These are phyloP conservation scores for Xylaria castorea DNA, from an alignment of 495 filamentous ascomycete genomes.

Conservation along the genomic window DNA sequence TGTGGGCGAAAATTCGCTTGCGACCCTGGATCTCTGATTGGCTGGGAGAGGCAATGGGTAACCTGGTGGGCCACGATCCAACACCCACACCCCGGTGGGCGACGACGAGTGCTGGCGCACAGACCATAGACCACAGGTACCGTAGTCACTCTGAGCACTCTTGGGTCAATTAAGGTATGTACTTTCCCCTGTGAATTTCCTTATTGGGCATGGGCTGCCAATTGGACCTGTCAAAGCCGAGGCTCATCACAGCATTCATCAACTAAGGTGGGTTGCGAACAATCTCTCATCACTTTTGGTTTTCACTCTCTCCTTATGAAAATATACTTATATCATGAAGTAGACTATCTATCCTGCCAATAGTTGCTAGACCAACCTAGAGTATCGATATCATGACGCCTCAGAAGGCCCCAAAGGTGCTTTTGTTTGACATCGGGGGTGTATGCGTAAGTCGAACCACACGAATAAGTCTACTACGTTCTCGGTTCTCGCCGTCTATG, in stretches of 20 bases:
- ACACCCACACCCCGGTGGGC: constrained; percentile 30
- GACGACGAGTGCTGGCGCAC: constrained; percentile 28
- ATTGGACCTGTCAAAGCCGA: constrained; percentile 1
- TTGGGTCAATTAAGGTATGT: too few relatives aligned
- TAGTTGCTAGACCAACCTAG: constrained; percentile 28
- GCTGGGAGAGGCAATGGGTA: background rate
- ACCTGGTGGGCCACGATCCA: constrained; percentile 37
- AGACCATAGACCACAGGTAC: too few relatives aligned
- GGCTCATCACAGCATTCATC: background rate
- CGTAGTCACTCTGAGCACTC: background rate
- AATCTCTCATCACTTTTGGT: background rate
- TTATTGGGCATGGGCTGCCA: background rate
- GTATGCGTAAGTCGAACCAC: constrained; percentile 76
- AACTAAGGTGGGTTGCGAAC: background rate
- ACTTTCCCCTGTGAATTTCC: background rate
- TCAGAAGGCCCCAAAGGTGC: constrained; percentile 68
- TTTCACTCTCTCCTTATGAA: background rate
- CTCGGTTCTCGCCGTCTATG: background rate
- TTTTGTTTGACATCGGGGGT: constrained; percentile 96
- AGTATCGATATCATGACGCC: constrained; percentile 41
- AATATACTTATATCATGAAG: background rate
- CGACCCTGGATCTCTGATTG: constrained; percentile 15
- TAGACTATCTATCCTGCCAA: constrained; percentile 2
- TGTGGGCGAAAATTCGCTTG: constrained; percentile 45
- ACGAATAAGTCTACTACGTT: background rate